These are phyloP conservation scores for Postia placenta DNA, from an alignment of 768 basidiomycete genomes.

Conservation along the genomic window DNA sequence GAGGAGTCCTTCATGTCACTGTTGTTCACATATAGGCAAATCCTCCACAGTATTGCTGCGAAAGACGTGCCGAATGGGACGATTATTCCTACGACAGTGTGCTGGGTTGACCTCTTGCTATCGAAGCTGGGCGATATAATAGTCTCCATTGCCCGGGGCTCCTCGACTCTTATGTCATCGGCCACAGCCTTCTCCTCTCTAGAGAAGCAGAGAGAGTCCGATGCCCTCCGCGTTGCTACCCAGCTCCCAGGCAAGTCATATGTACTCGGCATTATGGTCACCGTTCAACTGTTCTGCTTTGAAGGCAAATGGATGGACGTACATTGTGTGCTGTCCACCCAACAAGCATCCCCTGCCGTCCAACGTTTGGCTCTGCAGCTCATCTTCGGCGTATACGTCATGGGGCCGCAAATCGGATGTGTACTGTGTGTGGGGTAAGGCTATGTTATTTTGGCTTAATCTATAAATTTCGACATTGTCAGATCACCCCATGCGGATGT, in stretches of 20 bases:
- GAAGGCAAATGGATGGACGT: constrained; percentile 53
- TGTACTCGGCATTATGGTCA: too few relatives aligned
- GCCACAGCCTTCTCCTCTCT: constrained; percentile 16
- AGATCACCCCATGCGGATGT: too few relatives aligned
- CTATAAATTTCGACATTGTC: background rate
- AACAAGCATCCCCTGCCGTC: constrained; percentile 51
- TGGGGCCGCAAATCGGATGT: constrained; percentile 32
- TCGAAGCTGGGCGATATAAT: constrained; percentile 41
- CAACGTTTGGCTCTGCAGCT: constrained; percentile 53
- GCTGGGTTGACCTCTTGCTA: constrained; percentile 61
- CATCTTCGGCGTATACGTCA: constrained; percentile 47
- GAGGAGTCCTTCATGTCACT: constrained; percentile 24
- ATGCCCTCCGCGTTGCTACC: constrained; percentile 49
- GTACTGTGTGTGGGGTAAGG: background rate
- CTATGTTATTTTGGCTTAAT: background rate
- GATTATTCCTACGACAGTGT: constrained; percentile 35
- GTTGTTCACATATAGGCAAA: constrained; percentile 47
- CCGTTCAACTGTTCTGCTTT: constrained; percentile 4
- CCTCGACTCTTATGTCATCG: background rate
- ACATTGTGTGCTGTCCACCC: constrained; percentile 38
- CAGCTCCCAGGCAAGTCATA: constrained; percentile 64
- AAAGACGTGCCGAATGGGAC: constrained; percentile 19
- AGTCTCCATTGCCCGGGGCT: constrained; percentile 24
- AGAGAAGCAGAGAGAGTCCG: constrained; percentile 40
- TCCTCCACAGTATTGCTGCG: constrained; percentile 40